These are phyloP conservation scores for Diaporthe sp. DNA, from an alignment of 2,329 filamentous ascomycete species.

Conservation along the genomic window DNA sequence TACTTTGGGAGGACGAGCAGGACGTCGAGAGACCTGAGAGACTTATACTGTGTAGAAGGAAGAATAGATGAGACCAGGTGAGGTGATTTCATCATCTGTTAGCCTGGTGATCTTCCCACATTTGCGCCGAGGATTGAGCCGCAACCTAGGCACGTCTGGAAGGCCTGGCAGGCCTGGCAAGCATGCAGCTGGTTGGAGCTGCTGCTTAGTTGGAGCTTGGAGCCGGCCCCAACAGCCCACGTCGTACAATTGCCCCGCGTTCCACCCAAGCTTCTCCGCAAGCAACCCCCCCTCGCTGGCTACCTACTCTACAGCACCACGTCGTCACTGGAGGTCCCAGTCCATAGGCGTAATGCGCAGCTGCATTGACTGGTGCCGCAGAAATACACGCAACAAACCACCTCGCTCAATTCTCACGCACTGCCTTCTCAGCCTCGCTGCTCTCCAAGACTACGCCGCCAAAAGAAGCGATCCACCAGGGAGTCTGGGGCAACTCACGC, in stretches of 20 bases:
- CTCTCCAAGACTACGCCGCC: background rate
- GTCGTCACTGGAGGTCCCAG: background rate
- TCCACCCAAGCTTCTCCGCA: conserved; percentile 11
- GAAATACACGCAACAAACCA: background rate
- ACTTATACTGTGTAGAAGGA: too few relatives aligned
- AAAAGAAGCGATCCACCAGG: background rate
- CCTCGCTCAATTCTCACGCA: too few relatives aligned
- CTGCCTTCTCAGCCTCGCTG: background rate
- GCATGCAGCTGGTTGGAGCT: background rate
- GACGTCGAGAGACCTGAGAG: background rate
- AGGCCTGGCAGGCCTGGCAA: too few relatives aligned
- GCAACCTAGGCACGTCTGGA: background rate
- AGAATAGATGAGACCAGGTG: background rate
- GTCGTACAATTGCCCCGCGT: conserved; percentile 16
- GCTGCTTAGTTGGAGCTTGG: background rate
- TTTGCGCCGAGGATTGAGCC: conserved; percentile 31
- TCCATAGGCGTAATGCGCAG: background rate
- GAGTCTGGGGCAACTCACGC: conserved; percentile 6
- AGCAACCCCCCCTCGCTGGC: background rate
- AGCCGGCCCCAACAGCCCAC: background rate
- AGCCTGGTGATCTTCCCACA: conserved; percentile 26
- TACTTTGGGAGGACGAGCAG: background rate
- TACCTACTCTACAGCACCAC: background rate
- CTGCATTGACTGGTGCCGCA: background rate
- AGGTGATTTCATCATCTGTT: conserved; percentile 26